phyloP scores from a whole-genome alignment of 768 basidiomycete genomes.

The Hygrocybe coccinea region DNA sequence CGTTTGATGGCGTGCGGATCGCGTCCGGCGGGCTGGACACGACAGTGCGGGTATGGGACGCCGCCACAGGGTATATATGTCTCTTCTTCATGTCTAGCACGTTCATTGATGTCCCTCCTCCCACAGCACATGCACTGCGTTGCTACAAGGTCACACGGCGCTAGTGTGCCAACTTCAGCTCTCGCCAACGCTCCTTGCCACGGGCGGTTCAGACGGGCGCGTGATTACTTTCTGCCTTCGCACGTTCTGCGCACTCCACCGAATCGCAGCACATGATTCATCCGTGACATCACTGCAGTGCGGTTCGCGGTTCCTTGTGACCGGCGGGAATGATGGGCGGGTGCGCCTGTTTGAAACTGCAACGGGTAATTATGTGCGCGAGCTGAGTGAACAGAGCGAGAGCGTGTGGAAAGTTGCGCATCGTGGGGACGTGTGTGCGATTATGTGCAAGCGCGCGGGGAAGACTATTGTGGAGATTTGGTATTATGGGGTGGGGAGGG shows the following conservation, averaged over 20 bases:
- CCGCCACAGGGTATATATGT: conserved; percentile 66
- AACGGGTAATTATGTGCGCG: conserved; percentile 67
- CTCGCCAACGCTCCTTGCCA: conserved; percentile 61
- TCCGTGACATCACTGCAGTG: conserved; percentile 85
- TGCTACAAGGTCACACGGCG: conserved; percentile 86
- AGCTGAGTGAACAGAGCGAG: conserved; percentile 72
- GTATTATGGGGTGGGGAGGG: conserved; percentile 53
- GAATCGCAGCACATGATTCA: conserved; percentile 85
- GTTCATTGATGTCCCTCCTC: conserved; percentile 3
- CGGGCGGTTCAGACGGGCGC: conserved; percentile 86
- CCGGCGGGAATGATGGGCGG: conserved; percentile 80
- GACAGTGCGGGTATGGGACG: conserved; percentile 89
- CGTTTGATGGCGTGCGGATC: conserved; percentile 78
- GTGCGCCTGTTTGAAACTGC: conserved; percentile 67
- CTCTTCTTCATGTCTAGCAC: background rate
- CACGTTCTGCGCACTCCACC: conserved; percentile 45
- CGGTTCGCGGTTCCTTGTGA: conserved; percentile 75
- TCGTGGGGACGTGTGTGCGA: conserved; percentile 64
- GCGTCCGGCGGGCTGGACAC: conserved; percentile 90
- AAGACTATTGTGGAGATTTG: conserved; percentile 88
- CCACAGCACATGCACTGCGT: conserved; percentile 68
- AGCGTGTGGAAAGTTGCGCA: conserved; percentile 85
- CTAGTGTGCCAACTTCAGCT: conserved; percentile 90
- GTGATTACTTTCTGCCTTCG: conserved; percentile 41
- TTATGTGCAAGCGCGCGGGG: conserved; percentile 75